A percentile compares a stretch with the other conserved stretches of the same genome.
Evolutionary conservation across 371 early-diverging fungal genomes (phyloP).

Genomic region (Syncephalastrum contaminatum): DNA sequence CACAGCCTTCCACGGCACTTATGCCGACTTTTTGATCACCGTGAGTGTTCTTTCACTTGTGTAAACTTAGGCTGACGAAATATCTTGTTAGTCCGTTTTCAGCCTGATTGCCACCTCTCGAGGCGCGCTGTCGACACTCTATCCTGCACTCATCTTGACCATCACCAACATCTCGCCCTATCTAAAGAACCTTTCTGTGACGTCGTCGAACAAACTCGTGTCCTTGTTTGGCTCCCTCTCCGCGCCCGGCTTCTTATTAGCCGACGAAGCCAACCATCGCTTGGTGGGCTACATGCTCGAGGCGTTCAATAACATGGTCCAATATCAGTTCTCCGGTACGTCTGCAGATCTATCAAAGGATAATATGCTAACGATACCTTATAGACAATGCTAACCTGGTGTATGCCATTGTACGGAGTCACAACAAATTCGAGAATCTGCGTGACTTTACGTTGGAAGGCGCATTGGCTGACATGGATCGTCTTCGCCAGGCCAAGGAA

Average conservation of each 20-base stretch:
- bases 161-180: slow-evolving; percentile 82
- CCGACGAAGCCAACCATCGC: slow-evolving; percentile 74
- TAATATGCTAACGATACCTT: too few relatives aligned
- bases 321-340: slow-evolving; percentile 71
- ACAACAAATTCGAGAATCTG: slow-evolving; percentile 63
- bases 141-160: slow-evolving; percentile 75
- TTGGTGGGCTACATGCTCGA: slow-evolving; percentile 73
- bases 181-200: slow-evolving; percentile 69
- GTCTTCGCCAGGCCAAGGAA: slow-evolving; percentile 46
- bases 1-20: slow-evolving; percentile 74
- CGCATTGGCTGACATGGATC: slow-evolving; percentile 61
- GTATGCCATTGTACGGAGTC: slow-evolving; percentile 75
- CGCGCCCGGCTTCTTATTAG: slow-evolving; percentile 78
- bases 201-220: slow-evolving; percentile 73
- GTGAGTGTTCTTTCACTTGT: slow-evolving; percentile 29
- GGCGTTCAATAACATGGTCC: slow-evolving; percentile 76
- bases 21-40: slow-evolving; percentile 81
- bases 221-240: slow-evolving; percentile 73
- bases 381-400: slow-evolving; percentile 73
- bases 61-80: background rate
- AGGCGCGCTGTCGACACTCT: slow-evolving; percentile 64
- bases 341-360: background rate
- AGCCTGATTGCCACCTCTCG: slow-evolving; percentile 74
- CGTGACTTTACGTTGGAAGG: slow-evolving; percentile 59
- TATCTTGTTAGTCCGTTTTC: slow-evolving; percentile 59